Evolutionary conservation across 305 asterid genomes (phyloP).

Genomic region (Caryopteris hybrid): DNA sequence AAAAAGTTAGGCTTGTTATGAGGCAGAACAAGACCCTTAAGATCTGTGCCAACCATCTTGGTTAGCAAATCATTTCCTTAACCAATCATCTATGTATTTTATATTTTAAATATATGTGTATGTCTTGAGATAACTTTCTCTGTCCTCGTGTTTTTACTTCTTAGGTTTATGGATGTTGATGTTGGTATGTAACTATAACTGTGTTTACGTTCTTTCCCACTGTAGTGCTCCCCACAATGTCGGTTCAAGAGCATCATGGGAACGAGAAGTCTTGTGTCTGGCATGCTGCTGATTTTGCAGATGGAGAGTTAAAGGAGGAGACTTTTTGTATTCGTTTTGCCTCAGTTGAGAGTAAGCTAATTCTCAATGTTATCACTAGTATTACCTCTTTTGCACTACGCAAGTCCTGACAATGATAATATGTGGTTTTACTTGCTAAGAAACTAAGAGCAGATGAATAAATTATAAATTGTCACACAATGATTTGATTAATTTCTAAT

Average conservation of each 20-base stretch:
- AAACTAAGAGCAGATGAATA: background rate
- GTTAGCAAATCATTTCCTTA: constrained; percentile 31
- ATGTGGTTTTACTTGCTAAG: background rate
- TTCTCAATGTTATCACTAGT: background rate
- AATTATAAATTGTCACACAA: background rate
- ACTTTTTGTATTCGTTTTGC: constrained; percentile 69
- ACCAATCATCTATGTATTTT: background rate
- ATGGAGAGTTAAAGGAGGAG: constrained; percentile 86
- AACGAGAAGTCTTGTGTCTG: constrained; percentile 93
- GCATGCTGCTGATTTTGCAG: constrained; percentile 93
- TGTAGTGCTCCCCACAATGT: constrained; percentile 59
- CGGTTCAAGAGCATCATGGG: constrained; percentile 86
- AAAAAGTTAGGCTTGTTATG: constrained; percentile 87
- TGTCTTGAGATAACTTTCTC: background rate
- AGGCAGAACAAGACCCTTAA: constrained; percentile 93
- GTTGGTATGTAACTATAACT: background rate
- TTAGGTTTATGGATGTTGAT: background rate
- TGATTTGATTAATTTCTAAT: background rate
- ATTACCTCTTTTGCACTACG: background rate
- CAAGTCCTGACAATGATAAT: background rate
- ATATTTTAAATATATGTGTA: background rate
- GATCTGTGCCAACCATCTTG: constrained; percentile 90
- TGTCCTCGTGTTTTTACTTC: background rate
- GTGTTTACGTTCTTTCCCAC: background rate
- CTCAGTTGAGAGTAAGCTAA: constrained; percentile 67